Evolutionary conservation across 768 basidiomycete species (phyloP), one percentile per base, ranked within the genome.

Genomic region (Leccinum incarnatum): DNA sequence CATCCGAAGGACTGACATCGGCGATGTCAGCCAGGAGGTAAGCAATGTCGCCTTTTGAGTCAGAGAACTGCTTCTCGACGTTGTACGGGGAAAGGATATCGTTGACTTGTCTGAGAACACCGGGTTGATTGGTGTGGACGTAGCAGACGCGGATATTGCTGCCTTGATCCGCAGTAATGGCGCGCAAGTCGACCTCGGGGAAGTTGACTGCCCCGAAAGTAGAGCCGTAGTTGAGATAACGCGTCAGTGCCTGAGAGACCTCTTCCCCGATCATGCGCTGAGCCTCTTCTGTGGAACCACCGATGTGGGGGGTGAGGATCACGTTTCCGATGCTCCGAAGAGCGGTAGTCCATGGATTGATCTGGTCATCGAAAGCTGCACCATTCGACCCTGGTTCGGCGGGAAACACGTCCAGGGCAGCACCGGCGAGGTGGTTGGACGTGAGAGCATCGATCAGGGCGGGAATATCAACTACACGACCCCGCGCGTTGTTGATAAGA

Each of bases 51-150:
- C 90, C 91, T 77, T 93, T 93, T 49, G 93, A 94, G 71, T 99
- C 97, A n/a, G 96, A 95, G 76, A 89, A 98, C 76, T 98, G 97
- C 79, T 98, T 98, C 77, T 96, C 95, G 72, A 99, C 95, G 75
- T 99, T 98, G 82, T 95, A 94, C 40, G 93, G 88, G 51, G 91
- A 90, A 45, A 99, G 78, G 30, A 91, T 89, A 65, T 95, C 91
- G 82, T 99, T 99, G 80, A 99, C 91, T 69, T 87, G 85, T 68
- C 86, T 88, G 69, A 99, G 87, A 51, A 98, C 97, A 80, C 94
- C 95, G 53, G 94, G 94, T 74, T 90, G 85, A 77, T 99, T 99
- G 74, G 81, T 86, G 83, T 99, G 97, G 51, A 97, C 90, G 74
- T 98, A 86, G 77, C 97, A 98, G 34, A 99, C 80, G 62, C 97